These are phyloP conservation scores for Aspergillus calidoustus DNA, from an alignment of 2,329 filamentous ascomycete genomes.

Conservation along the genomic window DNA sequence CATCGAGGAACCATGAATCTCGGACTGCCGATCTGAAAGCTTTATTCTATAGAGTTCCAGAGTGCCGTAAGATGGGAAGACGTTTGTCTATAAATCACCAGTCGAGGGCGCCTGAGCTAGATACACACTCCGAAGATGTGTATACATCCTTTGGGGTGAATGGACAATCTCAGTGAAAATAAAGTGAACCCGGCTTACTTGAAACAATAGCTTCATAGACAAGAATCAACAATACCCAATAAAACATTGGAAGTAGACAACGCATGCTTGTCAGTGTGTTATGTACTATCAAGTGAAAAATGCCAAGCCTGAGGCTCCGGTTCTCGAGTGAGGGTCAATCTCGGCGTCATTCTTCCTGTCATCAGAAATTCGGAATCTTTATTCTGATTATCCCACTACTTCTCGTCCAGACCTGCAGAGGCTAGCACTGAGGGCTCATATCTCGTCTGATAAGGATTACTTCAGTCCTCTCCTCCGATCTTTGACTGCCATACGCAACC, in stretches of 20 bases:
- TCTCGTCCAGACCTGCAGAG: neutral
- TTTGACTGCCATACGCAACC: neutral
- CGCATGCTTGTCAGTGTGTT: neutral
- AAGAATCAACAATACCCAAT: neutral
- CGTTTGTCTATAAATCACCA: neutral
- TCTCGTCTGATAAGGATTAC: neutral
- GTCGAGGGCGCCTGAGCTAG: neutral
- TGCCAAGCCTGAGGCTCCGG: slow-evolving; percentile 26
- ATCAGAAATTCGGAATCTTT: neutral
- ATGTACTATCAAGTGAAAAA: neutral
- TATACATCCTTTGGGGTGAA: neutral
- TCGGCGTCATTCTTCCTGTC: slow-evolving; percentile 4
- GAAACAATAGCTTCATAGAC: neutral
- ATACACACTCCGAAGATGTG: neutral
- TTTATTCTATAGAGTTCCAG: neutral
- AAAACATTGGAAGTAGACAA: neutral
- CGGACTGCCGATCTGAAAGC: neutral
- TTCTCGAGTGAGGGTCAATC: slow-evolving; percentile 1
- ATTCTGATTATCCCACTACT: neutral
- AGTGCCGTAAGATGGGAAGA: neutral
- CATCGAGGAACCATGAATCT: neutral
- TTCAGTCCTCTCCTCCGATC: neutral
- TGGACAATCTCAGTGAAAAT: neutral
- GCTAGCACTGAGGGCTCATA: neutral
- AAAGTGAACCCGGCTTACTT: neutral